These are phyloP conservation scores for Rhodotorula mucilaginosa DNA, from an alignment of 1,284 basidiomycete genomes.

Conservation along the genomic window DNA sequence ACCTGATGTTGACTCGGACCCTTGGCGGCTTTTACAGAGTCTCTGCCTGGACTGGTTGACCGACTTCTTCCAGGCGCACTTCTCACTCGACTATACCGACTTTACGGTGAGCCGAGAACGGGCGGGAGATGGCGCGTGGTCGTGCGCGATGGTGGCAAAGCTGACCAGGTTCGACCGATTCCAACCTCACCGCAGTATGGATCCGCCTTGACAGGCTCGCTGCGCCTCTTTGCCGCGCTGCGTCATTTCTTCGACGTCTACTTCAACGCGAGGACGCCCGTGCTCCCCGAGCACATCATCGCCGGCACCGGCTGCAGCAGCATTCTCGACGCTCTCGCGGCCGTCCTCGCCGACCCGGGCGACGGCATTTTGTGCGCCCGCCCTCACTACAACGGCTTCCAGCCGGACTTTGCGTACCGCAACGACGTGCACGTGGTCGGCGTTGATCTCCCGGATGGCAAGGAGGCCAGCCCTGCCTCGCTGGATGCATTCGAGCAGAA, in stretches of 20 bases:
- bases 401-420: slow-evolving; percentile 34
- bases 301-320: slow-evolving; percentile 41
- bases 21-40: background rate
- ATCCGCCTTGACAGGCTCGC: slow-evolving; percentile 27
- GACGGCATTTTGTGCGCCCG: slow-evolving; percentile 49
- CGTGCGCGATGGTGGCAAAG: background rate
- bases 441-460: slow-evolving; percentile 39
- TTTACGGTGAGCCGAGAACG: slow-evolving; percentile 12
- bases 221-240: slow-evolving; percentile 34
- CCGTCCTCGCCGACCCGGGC: slow-evolving; percentile 51
- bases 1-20: background rate
- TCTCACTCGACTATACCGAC: slow-evolving; percentile 20
- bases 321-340: slow-evolving; percentile 51
- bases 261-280: slow-evolving; percentile 36
- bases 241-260: slow-evolving; percentile 26
- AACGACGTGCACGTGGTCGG: slow-evolving; percentile 46
- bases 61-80: slow-evolving; percentile 21
- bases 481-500: slow-evolving; percentile 23
- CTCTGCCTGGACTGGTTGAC: slow-evolving; percentile 24
- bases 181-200: slow-evolving; percentile 42
- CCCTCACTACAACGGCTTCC: slow-evolving; percentile 47
- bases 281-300: slow-evolving; percentile 44
- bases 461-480: slow-evolving; percentile 23
- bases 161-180: slow-evolving; percentile 36
- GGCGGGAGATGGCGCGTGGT: too few species aligned